Percentiles rank a stretch among this genome's conserved stretches.
phyloP scores from a whole-genome alignment of 2,329 filamentous ascomycete genomes.

The Pseudogymnoascus sp. region DNA sequence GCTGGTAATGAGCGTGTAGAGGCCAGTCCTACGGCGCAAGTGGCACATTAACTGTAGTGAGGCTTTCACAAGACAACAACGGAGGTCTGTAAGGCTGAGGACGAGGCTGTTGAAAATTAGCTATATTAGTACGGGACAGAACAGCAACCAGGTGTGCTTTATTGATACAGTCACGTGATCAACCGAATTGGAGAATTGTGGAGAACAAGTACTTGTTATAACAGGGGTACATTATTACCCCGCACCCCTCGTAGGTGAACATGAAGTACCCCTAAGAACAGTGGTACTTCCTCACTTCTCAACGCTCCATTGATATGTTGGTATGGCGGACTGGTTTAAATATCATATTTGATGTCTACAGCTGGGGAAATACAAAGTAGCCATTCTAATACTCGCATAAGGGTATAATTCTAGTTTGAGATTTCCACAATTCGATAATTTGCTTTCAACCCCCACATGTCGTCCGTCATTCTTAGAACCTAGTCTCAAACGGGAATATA shows the following conservation, averaged over 20 bases:
- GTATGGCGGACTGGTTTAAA: background rate
- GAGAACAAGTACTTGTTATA: background rate
- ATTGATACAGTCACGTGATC: background rate
- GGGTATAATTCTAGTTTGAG: background rate
- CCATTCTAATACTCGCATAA: background rate
- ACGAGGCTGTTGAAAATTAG: constrained; percentile 7
- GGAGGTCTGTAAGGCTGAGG: constrained; percentile 3
- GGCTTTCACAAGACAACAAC: background rate
- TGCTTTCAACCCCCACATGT: background rate
- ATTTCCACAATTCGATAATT: background rate
- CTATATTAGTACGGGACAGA: background rate
- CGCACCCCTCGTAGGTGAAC: background rate
- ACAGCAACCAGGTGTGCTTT: background rate
- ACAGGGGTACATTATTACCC: background rate
- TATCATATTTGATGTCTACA: background rate
- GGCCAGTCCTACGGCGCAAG: background rate
- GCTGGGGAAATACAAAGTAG: background rate
- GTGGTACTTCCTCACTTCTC: background rate
- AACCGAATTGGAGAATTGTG: background rate
- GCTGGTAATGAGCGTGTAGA: constrained; percentile 10
- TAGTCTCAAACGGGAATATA: constrained; percentile 4
- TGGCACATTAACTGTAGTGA: background rate
- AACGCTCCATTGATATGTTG: background rate
- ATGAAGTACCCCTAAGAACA: background rate
- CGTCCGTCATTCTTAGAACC: background rate